Evolutionary conservation across 495 filamentous ascomycete genomes (phyloP).

Genomic region (Bacidia rubella): DNA sequence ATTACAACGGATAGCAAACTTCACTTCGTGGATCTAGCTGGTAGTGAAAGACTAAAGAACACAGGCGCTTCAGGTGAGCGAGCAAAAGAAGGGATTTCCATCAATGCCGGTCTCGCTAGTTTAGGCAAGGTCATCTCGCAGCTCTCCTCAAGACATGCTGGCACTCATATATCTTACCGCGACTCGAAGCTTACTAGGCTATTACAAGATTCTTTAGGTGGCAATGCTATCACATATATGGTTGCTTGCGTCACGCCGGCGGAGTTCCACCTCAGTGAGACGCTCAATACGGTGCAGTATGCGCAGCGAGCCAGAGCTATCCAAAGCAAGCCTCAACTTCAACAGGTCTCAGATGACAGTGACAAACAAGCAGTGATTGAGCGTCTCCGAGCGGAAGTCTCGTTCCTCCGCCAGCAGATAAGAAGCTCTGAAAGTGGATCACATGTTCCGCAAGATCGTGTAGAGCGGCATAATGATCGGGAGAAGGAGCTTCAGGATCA

Average conservation of each 20-base stretch:
- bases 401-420: slow-evolving; percentile 89
- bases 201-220: slow-evolving; percentile 94
- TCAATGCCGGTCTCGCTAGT: slow-evolving; percentile 91
- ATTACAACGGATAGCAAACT: slow-evolving; percentile 95
- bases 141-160: slow-evolving; percentile 75
- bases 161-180: slow-evolving; percentile 92
- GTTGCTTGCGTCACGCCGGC: slow-evolving; percentile 96
- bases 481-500: slow-evolving; percentile 91
- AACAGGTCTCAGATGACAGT: slow-evolving; percentile 76
- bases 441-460: slow-evolving; percentile 47
- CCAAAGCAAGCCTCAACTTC: slow-evolving; percentile 93
- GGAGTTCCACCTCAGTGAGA: slow-evolving; percentile 95
- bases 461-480: slow-evolving; percentile 66
- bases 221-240: slow-evolving; percentile 98
- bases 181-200: slow-evolving; percentile 93
- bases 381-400: slow-evolving; percentile 82
- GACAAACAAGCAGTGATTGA: slow-evolving; percentile 95
- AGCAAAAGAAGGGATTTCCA: slow-evolving; percentile 93
- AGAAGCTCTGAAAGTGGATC: slow-evolving; percentile 50
- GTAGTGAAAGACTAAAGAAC: slow-evolving; percentile 94
- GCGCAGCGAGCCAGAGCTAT: slow-evolving; percentile 92
- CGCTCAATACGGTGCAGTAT: slow-evolving; percentile 92
- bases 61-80: slow-evolving; percentile 91
- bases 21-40: slow-evolving; percentile 96
- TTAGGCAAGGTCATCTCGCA: slow-evolving; percentile 98